Evolutionary conservation across 164 flowering plant genomes (phyloP).

Genomic region (Dillenia suffruticosa): DNA sequence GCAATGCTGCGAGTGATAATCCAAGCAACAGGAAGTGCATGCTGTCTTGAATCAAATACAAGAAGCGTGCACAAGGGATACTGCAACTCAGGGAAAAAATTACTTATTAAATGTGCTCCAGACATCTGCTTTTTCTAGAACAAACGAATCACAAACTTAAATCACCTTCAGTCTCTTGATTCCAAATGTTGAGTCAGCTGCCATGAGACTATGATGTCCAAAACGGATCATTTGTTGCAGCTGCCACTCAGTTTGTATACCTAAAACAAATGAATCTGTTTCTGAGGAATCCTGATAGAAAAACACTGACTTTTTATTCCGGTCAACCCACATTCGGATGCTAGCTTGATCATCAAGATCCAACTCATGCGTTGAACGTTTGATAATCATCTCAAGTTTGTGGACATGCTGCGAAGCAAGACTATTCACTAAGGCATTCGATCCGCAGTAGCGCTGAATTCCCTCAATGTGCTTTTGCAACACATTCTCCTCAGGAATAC

Average conservation of each 20-base stretch:
- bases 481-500: slow-evolving; percentile 88
- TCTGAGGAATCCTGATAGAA: slow-evolving; percentile 84
- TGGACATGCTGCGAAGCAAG: slow-evolving; percentile 90
- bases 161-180: slow-evolving; percentile 86
- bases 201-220: slow-evolving; percentile 83
- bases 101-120: too few species aligned
- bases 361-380: slow-evolving; percentile 86
- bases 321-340: slow-evolving; percentile 82
- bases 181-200: slow-evolving; percentile 92
- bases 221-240: slow-evolving; percentile 94
- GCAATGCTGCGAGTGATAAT: slow-evolving; percentile 75
- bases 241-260: slow-evolving; percentile 99
- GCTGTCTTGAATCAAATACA: slow-evolving; percentile 92
- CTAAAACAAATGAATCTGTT: slow-evolving; percentile 69
- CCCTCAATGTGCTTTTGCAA: slow-evolving; percentile 92
- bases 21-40: slow-evolving; percentile 98
- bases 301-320: slow-evolving; percentile 74
- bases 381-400: slow-evolving; percentile 88
- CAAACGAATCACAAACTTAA: too few species aligned
- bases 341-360: slow-evolving; percentile 96
- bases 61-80: slow-evolving; percentile 90
- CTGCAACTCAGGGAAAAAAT: slow-evolving; percentile 36
- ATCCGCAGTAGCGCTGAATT: slow-evolving; percentile 82
- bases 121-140: too few species aligned
- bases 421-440: slow-evolving; percentile 58